Conservation (phyloP, 2,329 filamentous ascomycete species). For the Paraconiothyrium sp. region DNA sequence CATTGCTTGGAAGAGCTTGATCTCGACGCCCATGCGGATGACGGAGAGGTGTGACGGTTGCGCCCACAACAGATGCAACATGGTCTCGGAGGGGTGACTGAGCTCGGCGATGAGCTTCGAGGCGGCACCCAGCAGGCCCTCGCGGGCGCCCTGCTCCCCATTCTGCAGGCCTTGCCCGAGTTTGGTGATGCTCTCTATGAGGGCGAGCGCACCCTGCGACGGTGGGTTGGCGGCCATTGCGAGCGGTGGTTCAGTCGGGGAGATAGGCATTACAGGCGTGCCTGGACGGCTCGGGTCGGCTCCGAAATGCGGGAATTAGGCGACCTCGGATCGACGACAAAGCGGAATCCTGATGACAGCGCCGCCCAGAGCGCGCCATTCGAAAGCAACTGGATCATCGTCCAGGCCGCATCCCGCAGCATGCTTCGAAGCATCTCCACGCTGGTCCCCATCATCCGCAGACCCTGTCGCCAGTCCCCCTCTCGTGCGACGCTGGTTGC, state of each 20-base stretch:
- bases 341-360: not conserved
- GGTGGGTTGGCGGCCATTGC: conserved; percentile 14
- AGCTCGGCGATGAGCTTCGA: conserved; percentile 36
- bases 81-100: conserved; percentile 35
- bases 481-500: conserved; percentile 2
- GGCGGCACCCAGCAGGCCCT: conserved; percentile 31
- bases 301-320: not conserved
- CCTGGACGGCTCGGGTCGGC: not conserved
- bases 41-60: conserved; percentile 33
- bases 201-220: conserved; percentile 25
- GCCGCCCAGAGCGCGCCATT: too few relatives aligned
- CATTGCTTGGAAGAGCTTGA: conserved; percentile 37
- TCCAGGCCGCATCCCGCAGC: not conserved
- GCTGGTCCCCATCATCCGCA: not conserved
- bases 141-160: conserved; percentile 26
- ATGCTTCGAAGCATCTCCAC: conserved; percentile 4
- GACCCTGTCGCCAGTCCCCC: not conserved
- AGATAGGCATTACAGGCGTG: not conserved
- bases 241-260: not conserved
- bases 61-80: conserved; percentile 34
- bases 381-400: too few relatives aligned
- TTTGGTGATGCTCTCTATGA: conserved; percentile 30
- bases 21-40: conserved; percentile 32
- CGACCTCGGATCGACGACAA: not conserved
- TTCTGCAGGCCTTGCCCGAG: conserved; percentile 31